phyloP scores from a whole-genome alignment of 2,329 filamentous ascomycete species.

The Xylaria sp. region DNA sequence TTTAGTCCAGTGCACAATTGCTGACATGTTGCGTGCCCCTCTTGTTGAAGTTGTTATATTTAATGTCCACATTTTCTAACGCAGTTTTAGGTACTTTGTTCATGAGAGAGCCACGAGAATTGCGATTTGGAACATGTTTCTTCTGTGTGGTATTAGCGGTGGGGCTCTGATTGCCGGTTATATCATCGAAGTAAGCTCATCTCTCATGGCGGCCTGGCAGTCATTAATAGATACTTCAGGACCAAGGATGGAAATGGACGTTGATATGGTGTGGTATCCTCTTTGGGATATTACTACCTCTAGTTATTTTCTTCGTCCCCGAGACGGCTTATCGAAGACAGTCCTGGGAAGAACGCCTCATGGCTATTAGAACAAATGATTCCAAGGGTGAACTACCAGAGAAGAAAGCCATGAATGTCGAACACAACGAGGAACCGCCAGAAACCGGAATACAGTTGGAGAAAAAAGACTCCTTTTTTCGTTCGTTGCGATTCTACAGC shows the following conservation, averaged over 20 bases:
- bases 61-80: no score
- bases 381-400: conserved; percentile 38
- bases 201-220: neutral
- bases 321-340: conserved; percentile 60
- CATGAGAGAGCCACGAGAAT: conserved; percentile 58
- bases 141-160: conserved; percentile 55
- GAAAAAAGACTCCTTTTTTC: conserved; percentile 49
- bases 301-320: conserved; percentile 60
- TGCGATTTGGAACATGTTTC: conserved; percentile 55
- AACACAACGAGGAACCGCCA: conserved; percentile 34
- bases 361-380: conserved; percentile 24
- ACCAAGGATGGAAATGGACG: conserved; percentile 56
- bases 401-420: conserved; percentile 39
- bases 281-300: conserved; percentile 55
- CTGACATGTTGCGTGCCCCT: conserved; percentile 48
- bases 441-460: conserved; percentile 44
- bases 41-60: no score
- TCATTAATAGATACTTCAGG: conserved; percentile 37
- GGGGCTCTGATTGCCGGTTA: conserved; percentile 55
- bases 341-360: conserved; percentile 39
- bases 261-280: conserved; percentile 60
- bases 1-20: conserved; percentile 62
- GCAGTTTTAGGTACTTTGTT: conserved; percentile 51
- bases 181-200: conserved; percentile 50
- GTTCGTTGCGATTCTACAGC: conserved; percentile 50